A percentile compares a stretch with the other conserved stretches of the same genome.
These are phyloP conservation scores for Rossbeevera mucosa DNA, from an alignment of 768 basidiomycete species.

Conservation along the genomic window DNA sequence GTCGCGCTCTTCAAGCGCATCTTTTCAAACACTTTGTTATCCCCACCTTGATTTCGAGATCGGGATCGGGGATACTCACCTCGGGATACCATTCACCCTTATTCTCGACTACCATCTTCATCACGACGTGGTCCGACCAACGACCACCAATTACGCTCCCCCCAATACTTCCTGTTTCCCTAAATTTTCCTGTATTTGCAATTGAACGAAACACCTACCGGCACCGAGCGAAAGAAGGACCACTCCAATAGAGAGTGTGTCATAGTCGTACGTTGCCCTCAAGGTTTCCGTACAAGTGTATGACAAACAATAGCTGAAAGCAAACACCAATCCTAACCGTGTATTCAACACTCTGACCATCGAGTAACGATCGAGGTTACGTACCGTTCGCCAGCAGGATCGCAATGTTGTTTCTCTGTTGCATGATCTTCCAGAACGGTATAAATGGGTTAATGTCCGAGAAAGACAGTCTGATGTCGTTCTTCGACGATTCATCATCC, in stretches of 20 bases:
- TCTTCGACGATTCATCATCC: constrained; percentile 11
- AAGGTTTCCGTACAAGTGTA: constrained; percentile 77
- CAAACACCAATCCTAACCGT: constrained; percentile 59
- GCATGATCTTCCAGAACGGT: constrained; percentile 55
- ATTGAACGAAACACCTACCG: constrained; percentile 38
- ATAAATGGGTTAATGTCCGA: constrained; percentile 72
- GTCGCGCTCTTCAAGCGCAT: constrained; percentile 69
- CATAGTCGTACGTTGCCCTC: constrained; percentile 55
- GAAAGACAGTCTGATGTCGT: constrained; percentile 50
- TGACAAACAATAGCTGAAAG: constrained; percentile 61
- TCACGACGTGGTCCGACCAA: constrained; percentile 51
- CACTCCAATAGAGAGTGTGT: constrained; percentile 67
- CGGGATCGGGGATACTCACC: constrained; percentile 34
- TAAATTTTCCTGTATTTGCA: background rate
- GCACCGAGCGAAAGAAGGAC: constrained; percentile 72
- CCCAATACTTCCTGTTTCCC: constrained; percentile 38
- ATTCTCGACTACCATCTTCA: constrained; percentile 38
- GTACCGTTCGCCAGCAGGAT: constrained; percentile 42
- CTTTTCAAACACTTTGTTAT: constrained; percentile 32
- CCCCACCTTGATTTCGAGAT: background rate
- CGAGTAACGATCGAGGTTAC: background rate
- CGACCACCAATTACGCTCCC: constrained; percentile 57
- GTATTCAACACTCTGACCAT: constrained; percentile 6
- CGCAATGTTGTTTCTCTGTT: constrained; percentile 60
- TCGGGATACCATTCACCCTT: constrained; percentile 57